Evolutionary conservation across 2,329 filamentous ascomycete genomes (phyloP).

Genomic region (Xylariaceae sp.): DNA sequence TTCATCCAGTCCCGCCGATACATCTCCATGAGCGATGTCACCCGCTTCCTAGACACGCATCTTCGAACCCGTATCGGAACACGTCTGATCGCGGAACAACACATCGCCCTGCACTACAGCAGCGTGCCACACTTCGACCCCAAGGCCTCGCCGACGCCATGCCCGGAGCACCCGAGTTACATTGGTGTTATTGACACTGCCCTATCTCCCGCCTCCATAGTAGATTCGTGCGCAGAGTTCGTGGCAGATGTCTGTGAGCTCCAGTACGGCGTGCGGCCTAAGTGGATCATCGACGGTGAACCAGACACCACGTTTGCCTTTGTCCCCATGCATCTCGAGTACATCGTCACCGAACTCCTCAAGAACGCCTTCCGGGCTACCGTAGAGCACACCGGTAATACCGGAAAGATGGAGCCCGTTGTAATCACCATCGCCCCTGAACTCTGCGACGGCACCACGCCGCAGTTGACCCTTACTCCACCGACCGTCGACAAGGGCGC

Average conservation of each 20-base stretch:
- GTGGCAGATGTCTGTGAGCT: constrained; percentile 96
- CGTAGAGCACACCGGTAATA: constrained; percentile 58
- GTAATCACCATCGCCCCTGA: constrained; percentile 86
- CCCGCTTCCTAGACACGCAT: constrained; percentile 86
- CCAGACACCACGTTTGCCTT: constrained; percentile 86
- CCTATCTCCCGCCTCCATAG: constrained; percentile 72
- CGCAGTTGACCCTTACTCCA: constrained; percentile 33
- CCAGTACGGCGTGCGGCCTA: constrained; percentile 84
- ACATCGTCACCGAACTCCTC: constrained; percentile 91
- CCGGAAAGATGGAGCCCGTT: constrained; percentile 73
- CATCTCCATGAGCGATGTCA: constrained; percentile 77
- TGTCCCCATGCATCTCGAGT: constrained; percentile 92
- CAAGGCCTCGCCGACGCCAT: constrained; percentile 44
- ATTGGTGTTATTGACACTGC: constrained; percentile 95
- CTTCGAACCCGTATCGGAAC: constrained; percentile 91
- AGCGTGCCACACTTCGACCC: constrained; percentile 64
- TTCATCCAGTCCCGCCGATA: constrained; percentile 93
- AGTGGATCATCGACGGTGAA: constrained; percentile 76
- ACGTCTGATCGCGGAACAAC: constrained; percentile 89
- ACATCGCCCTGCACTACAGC: constrained; percentile 79
- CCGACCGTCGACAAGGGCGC: constrained; percentile 37
- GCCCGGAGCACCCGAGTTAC: constrained; percentile 57
- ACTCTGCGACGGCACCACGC: constrained; percentile 36
- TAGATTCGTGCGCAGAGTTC: constrained; percentile 80
- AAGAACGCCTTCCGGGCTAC: constrained; percentile 97